These are phyloP conservation scores for Hygrophoropsis aurantiaca DNA, from an alignment of 768 basidiomycete genomes.

Conservation along the genomic window DNA sequence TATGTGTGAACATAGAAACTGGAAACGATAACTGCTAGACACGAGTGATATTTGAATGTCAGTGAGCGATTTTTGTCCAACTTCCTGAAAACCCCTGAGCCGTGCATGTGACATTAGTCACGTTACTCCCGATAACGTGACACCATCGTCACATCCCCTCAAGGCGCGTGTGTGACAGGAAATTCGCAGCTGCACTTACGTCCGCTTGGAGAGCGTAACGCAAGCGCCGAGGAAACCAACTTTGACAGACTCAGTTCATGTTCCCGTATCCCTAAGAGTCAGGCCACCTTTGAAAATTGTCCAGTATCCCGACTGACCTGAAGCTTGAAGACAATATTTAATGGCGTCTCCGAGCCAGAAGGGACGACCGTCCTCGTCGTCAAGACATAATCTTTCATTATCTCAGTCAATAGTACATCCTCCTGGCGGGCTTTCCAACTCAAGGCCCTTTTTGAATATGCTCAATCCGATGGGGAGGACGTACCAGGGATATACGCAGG, in stretches of 20 bases:
- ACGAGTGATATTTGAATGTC: no score
- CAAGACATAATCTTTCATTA: slow-evolving; percentile 15
- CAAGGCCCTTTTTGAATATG: slow-evolving; percentile 78
- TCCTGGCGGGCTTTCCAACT: slow-evolving; percentile 44
- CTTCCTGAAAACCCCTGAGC: no score
- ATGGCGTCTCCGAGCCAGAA: slow-evolving; percentile 9
- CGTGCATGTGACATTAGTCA: no score
- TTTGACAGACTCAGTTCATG: slow-evolving; percentile 5
- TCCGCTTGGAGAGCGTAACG: slow-evolving; percentile 2
- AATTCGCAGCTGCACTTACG: not conserved
- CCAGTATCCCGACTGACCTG: slow-evolving; percentile 8
- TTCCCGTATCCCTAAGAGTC: not conserved
- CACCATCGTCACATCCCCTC: not conserved
- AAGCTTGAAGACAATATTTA: not conserved
- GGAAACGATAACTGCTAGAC: no score
- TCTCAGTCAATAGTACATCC: slow-evolving; percentile 31
- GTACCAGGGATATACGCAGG: slow-evolving; percentile 75
- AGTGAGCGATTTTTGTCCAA: no score
- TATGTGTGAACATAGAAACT: no score
- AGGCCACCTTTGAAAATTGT: not conserved
- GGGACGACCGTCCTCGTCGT: slow-evolving; percentile 14
- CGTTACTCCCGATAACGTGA: no score
- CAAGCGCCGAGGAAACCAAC: slow-evolving; percentile 11
- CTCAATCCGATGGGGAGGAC: slow-evolving; percentile 76
- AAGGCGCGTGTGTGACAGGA: slow-evolving; percentile 4